Base-by-base conservation (phyloP, 495 filamentous ascomycete species). In the Cercophora sp. region DNA sequence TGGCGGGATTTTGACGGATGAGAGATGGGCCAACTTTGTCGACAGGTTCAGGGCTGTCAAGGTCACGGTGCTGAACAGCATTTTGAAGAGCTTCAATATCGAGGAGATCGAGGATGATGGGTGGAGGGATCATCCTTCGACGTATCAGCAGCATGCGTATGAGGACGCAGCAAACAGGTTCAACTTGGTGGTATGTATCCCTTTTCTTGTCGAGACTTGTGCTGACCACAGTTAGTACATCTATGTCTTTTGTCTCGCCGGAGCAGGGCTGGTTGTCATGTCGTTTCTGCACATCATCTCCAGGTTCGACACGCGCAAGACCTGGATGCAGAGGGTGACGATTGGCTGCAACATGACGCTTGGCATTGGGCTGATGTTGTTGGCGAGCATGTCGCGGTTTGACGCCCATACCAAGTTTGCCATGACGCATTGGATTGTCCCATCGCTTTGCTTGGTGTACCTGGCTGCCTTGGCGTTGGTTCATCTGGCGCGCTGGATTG, bases 11-110 rank as follows among this genome's bases (percentile, higher is more conserved):
- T 4, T 16, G 13, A 4, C 9, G 13, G 27, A 44, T 24, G 20
- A 20, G 20, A 24, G 27, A 13, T 44, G 24, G 8, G 9, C 24
- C 8, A 4, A 11, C 41, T 44, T 44, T 16, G 18, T 26, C 41
- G 41, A 44, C 6, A 24, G 9, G 9, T 44, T 26, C 23, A 20
- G 41, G 8, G 41, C 2, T 8, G 20, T 44, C 41, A 26, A 44
- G 23, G 23, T 44, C 23, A 44, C 41, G 19, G 18, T 19, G 41
- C 41, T 44, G 20, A 44, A 44, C 41, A 25, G 20, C 41, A 23
- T 44, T 6, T 13, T 44, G 2, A 44, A 44, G 18, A 44, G 18
- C 41, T 44, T 44, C 41, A 44, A 44, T 13, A 24, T 44, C 23
- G 41, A 44, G 22, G 41, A 44, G 41, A 44, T 41, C 11, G 2